Evolutionary conservation across 2,329 filamentous ascomycete species (phyloP), one percentile per base, ranked within the genome.

Genomic region (Epichloe elymi): DNA sequence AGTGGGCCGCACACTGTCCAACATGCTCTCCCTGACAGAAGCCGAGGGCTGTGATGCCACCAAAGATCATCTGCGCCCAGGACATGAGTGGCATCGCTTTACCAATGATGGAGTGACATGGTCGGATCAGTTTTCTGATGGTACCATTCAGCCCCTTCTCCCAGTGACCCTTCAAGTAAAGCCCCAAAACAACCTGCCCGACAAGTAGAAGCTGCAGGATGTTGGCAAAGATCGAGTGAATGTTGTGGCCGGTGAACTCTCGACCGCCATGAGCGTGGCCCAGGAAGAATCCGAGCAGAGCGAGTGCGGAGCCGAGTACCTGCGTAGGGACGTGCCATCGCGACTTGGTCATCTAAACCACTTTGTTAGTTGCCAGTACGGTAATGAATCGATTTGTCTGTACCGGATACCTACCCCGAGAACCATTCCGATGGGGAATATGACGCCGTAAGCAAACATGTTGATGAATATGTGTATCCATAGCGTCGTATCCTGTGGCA

Each of bases 21-120:
- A 89, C 67, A 63, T 98, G 91, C 52, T 97, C 90, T 50, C 77
- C 88, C 58, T 88, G 86, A 67, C 93, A 98, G 73, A 95, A 97
- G 20, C 93, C 93, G 51, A 95, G 74, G 4, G 86, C 77, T 0
- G 91, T 91, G 61, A 98, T 96, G 39, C 89, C 93, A 48, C 93
- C 93, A 67, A 98, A 95, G 6, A 98, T 65, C 82, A 98, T 94
- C 72, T 98, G 93, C 5, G 83, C 76, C 93, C 93, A 98, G 26
- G 85, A 80, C 1, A 89, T 75, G 3, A 97, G 70, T 1, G 93
- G 93, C 74, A 98, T 86, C 2, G 80, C 70, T 69, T 95, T 96
- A 57, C 93, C 93, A 39, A 95, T 69, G 51, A 96, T 67, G 20
- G 86, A 85, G 65, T 98, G 93, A 26, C 75, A 76, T 14, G 82